Evolutionary conservation across 179 eudicot genomes (phyloP).

Genomic region (Heliamphora pulchella): DNA sequence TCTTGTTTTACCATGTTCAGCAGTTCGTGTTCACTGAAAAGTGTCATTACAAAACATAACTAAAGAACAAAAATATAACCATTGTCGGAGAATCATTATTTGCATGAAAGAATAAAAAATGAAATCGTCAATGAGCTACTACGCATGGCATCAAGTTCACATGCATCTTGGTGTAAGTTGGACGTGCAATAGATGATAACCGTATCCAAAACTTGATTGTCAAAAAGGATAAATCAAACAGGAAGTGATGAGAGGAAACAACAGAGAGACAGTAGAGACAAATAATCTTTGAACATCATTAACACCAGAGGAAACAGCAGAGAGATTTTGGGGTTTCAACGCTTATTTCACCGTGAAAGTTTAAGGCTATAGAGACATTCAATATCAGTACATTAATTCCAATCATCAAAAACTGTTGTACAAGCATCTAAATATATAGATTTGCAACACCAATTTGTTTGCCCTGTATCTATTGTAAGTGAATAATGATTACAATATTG

Average conservation of each 20-base stretch:
- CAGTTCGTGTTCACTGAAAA: not conserved
- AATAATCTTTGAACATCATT: not conserved
- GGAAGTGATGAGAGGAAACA: not conserved
- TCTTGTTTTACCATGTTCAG: not conserved
- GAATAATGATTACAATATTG: not conserved
- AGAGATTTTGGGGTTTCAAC: not conserved
- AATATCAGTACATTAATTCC: not conserved
- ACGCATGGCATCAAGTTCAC: not conserved
- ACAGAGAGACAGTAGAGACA: too few relatives aligned
- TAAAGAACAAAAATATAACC: too few relatives aligned
- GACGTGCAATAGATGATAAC: not conserved
- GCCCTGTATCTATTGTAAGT: not conserved
- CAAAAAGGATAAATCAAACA: not conserved
- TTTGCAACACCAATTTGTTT: not conserved
- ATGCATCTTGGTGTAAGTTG: not conserved
- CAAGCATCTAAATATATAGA: not conserved
- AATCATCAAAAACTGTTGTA: not conserved
- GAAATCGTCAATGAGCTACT: not conserved
- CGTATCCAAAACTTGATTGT: not conserved
- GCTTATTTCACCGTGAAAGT: not conserved
- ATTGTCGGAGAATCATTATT: not conserved
- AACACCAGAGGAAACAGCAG: not conserved
- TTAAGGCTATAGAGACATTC: not conserved
- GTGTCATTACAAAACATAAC: not conserved
- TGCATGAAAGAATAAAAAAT: not conserved